These are phyloP conservation scores for Xylaria nigripes DNA, from an alignment of 495 filamentous ascomycete genomes.

Conservation along the genomic window DNA sequence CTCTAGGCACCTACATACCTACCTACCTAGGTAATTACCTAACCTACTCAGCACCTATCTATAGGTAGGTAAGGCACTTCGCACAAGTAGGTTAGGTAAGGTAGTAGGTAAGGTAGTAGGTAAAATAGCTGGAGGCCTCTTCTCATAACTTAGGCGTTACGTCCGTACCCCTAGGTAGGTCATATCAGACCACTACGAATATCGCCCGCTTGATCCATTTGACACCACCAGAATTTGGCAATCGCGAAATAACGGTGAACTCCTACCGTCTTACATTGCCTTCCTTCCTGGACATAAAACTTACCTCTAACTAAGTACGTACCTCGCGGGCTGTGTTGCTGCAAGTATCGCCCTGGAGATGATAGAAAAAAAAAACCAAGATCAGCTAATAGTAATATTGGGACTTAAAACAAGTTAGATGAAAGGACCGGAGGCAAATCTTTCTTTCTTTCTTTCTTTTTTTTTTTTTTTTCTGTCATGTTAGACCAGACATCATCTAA, in stretches of 20 bases:
- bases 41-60: too few relatives aligned
- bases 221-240: not conserved
- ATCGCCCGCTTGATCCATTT: not conserved
- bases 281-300: not conserved
- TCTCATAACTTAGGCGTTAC: not conserved
- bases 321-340: too few relatives aligned
- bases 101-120: too few relatives aligned
- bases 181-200: not conserved
- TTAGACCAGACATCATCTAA: not conserved
- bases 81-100: too few relatives aligned
- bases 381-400: not conserved
- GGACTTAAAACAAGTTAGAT: not conserved
- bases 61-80: too few relatives aligned
- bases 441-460: too few relatives aligned
- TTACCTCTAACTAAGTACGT: not conserved
- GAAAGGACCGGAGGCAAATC: not conserved
- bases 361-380: not conserved
- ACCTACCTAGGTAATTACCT: too few relatives aligned
- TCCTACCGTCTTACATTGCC: not conserved
- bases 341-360: not conserved
- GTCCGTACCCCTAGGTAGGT: too few relatives aligned
- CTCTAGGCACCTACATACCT: too few relatives aligned
- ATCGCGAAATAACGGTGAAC: slow-evolving; percentile 2
- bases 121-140: not conserved
- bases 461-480: too few relatives aligned